Conservation (phyloP, 352 stramenopile species). For the Globisporangium acanthophoron region DNA sequence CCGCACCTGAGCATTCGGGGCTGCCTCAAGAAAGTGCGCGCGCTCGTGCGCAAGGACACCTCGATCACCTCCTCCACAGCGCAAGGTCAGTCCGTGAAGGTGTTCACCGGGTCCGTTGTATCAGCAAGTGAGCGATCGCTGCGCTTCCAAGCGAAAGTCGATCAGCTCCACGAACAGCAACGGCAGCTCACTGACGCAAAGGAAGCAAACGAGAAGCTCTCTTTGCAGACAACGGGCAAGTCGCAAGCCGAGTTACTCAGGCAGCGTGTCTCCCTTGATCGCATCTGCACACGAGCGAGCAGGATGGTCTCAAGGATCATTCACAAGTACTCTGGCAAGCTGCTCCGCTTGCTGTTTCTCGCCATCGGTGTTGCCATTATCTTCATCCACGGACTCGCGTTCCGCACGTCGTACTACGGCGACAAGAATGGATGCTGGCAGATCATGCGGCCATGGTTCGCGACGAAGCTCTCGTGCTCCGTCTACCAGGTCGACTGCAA, state of each 20-base stretch:
- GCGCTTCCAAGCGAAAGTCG: constrained; percentile 11
- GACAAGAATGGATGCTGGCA: constrained; percentile 18
- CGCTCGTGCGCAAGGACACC: constrained; percentile 14
- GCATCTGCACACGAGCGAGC: not conserved
- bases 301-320: not conserved
- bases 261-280: not conserved
- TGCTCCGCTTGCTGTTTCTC: constrained; percentile 19
- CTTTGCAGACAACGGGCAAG: not conserved
- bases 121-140: not conserved
- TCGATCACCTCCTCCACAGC: not conserved
- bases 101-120: not conserved
- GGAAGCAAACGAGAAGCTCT: not conserved
- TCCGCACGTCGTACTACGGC: constrained; percentile 12
- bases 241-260: not conserved
- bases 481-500: constrained; percentile 37
- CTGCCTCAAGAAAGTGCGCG: constrained; percentile 14
- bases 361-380: constrained; percentile 6
- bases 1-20: constrained; percentile 15
- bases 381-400: constrained; percentile 13
- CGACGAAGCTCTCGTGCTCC: constrained; percentile 23
- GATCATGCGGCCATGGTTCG: constrained; percentile 24
- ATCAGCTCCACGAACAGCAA: constrained; percentile 5
- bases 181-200: constrained; percentile 1
- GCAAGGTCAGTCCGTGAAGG: not conserved
- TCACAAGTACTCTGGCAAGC: constrained; percentile 23